phyloP scores from a whole-genome alignment of 2,329 filamentous ascomycete genomes.

The Talaromyces sp. region DNA sequence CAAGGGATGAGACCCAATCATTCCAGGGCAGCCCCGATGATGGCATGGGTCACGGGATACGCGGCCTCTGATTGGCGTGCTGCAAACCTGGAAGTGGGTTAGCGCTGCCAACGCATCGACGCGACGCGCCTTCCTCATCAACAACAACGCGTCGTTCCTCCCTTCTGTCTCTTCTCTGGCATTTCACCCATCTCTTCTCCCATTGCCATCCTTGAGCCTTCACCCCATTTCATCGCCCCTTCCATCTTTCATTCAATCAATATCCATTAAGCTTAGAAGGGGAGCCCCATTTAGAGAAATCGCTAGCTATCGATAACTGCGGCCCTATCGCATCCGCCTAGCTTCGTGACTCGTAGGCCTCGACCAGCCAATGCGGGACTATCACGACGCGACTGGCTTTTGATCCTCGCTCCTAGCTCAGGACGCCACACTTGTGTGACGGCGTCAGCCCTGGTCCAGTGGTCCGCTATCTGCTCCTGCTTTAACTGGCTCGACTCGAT shows the following conservation, averaged over 20 bases:
- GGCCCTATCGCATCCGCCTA: neutral
- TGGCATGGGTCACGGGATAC: neutral
- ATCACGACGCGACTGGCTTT: conserved; percentile 14
- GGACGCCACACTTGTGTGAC: conserved; percentile 13
- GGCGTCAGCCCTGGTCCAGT: conserved; percentile 4
- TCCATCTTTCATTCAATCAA: neutral
- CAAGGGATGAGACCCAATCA: conserved; percentile 13
- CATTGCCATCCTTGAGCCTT: neutral
- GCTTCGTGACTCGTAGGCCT: conserved; percentile 9
- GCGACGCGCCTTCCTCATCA: conserved; percentile 5
- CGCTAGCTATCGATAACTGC: conserved; percentile 1
- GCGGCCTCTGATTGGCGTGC: neutral
- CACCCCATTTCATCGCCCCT: neutral
- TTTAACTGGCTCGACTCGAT: neutral
- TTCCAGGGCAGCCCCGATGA: neutral
- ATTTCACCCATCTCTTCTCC: neutral
- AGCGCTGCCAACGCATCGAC: conserved; percentile 11
- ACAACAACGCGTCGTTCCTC: conserved; percentile 8
- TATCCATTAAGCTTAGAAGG: neutral
- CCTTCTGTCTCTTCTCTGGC: neutral
- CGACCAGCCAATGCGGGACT: conserved; percentile 12
- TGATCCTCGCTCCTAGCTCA: conserved; percentile 10
- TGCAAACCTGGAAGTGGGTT: neutral
- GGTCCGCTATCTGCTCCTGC: neutral
- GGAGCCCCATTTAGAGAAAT: neutral